Base-by-base conservation (phyloP, 2,329 filamentous ascomycete species). In the Phialemoniopsis sp. region DNA sequence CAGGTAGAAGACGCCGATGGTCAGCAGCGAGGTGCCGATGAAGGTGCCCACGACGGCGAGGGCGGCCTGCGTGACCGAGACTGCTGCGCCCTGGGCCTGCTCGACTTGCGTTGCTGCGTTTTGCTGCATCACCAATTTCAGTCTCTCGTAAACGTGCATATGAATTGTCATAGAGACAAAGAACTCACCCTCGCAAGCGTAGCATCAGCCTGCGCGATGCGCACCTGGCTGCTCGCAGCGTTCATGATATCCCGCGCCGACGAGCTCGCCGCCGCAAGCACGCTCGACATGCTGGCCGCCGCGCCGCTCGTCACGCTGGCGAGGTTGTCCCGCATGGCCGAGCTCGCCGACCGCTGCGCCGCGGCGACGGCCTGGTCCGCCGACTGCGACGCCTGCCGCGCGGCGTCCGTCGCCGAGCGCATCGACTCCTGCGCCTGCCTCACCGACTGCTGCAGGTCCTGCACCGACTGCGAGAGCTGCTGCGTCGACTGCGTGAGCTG, bases 11-110 rank as follows among this genome's bases (percentile, higher is more conserved):
- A 55, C 52, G 3, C 60, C 36, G 4, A 66, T 58, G 1, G 62
- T 66, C 26, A 70, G 51, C 15, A 70, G 48, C 2, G 63, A 58
- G 3, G 62, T 63, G n/a, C 60, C 66, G 36, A 69, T 52, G 28
- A 69, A 62, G 35, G 60, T 63, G 13, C 60, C 65, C 4, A 68
- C 61, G 14, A 70, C 60, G 9, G 63, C 65, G 5, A 68, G 43
- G 1, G 66, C 64, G 0, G 58, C 59, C 51, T 69, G 63, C 1
- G 64, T 67, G 13, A 61, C 61, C 3, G 64, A 66, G 3, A 68
- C 56, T 4, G 64, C 62, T 4, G 60, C 50, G 14, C 55, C 60
- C 37, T 66, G 63, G 1, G 64, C 58, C 13, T 57, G 51, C 14
- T 55, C 48, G 13, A 63, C 52, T 30, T 58, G 54, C 3, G 39